Evolutionary conservation across 2,329 filamentous ascomycete species (phyloP).

Genomic region (Botrytis deweyae): DNA sequence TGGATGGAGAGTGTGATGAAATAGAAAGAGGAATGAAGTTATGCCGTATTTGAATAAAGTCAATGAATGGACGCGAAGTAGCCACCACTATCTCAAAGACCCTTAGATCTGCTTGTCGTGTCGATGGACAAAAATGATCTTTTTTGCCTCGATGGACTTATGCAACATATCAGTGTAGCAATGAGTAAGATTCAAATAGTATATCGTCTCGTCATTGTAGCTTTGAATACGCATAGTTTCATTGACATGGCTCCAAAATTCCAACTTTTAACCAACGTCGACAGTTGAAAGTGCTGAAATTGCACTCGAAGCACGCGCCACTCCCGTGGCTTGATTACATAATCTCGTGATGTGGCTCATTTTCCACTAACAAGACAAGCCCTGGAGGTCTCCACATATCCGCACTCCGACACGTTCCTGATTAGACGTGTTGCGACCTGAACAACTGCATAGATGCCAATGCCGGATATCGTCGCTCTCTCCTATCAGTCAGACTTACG

Average conservation of each 20-base stretch:
- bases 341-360: not conserved
- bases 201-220: not conserved
- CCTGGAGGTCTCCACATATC: not conserved
- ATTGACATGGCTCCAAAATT: not conserved
- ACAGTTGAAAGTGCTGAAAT: not conserved
- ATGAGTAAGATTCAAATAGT: not conserved
- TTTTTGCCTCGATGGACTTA: too few relatives aligned
- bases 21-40: not conserved
- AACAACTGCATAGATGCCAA: not conserved
- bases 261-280: not conserved
- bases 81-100: not conserved
- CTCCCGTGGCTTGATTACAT: not conserved
- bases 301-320: not conserved
- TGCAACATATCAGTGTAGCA: not conserved
- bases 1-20: slow-evolving; percentile 58
- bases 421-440: not conserved
- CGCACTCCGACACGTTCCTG: not conserved
- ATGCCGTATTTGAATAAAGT: not conserved
- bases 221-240: not conserved
- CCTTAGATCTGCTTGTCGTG: not conserved
- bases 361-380: not conserved
- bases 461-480: not conserved
- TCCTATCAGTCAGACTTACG: not conserved
- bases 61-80: not conserved
- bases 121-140: not conserved